Percentiles rank a stretch among this genome's conserved stretches.
Evolutionary conservation across 768 basidiomycete genomes (phyloP).

Genomic region (Tulasnella sp.): DNA sequence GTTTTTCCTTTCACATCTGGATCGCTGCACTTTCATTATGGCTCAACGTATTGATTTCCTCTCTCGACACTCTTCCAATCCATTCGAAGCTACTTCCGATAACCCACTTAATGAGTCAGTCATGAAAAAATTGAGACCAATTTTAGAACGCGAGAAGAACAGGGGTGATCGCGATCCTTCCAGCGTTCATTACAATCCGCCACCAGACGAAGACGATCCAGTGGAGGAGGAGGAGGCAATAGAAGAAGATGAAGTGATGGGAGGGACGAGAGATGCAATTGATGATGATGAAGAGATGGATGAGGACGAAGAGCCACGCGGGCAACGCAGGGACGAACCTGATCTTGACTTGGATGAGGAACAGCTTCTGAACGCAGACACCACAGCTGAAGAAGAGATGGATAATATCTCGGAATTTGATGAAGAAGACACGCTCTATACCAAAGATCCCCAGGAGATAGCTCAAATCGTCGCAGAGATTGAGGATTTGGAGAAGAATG

Average conservation of each 20-base stretch:
- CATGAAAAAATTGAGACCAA: conserved; percentile 1
- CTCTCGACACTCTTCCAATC: conserved; percentile 64
- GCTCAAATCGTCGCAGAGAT: conserved; percentile 70
- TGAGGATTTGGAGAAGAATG: conserved; percentile 45
- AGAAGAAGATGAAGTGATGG: conserved; percentile 17
- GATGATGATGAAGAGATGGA: conserved; percentile 29
- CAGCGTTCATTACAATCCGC: conserved; percentile 7
- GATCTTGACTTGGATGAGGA: neutral
- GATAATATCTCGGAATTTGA: conserved; percentile 31
- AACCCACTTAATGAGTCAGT: conserved; percentile 10
- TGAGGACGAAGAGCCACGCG: conserved; percentile 10
- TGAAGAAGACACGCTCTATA: conserved; percentile 47
- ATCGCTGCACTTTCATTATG: neutral
- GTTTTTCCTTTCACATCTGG: neutral
- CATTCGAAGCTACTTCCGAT: conserved; percentile 53
- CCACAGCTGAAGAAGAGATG: conserved; percentile 6
- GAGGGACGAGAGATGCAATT: conserved; percentile 6
- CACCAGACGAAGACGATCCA: conserved; percentile 25
- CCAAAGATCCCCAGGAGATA: conserved; percentile 53
- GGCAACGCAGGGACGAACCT: conserved; percentile 1
- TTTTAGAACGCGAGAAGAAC: conserved; percentile 9
- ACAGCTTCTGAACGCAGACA: neutral
- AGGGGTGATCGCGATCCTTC: conserved; percentile 9
- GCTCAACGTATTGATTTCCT: too few species aligned
- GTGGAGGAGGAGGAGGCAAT: conserved; percentile 25